Percentiles rank a stretch among this genome's conserved stretches.
These are phyloP conservation scores for Aspergillus conjunctus DNA, from an alignment of 495 filamentous ascomycete genomes.

Conservation along the genomic window DNA sequence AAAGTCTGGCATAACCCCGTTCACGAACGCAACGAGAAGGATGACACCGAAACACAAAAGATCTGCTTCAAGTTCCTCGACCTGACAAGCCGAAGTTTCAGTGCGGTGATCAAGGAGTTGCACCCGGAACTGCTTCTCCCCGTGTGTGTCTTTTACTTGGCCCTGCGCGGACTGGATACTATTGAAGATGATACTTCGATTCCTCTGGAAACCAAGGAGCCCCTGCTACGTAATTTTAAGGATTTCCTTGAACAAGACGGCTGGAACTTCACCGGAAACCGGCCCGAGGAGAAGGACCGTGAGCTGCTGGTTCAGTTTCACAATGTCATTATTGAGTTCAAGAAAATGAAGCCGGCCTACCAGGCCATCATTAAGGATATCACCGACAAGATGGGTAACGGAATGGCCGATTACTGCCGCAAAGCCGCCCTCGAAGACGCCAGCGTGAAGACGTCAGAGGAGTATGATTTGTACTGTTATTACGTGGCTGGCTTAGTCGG, in stretches of 20 bases:
- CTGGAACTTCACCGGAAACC: constrained; percentile 85
- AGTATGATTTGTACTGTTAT: constrained; percentile 95
- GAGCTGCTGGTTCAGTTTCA: constrained; percentile 91
- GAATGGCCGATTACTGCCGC: constrained; percentile 92
- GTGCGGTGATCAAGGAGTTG: constrained; percentile 90
- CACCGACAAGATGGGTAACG: constrained; percentile 92
- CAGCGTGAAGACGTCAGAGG: constrained; percentile 78
- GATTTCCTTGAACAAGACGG: constrained; percentile 75
- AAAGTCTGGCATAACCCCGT: constrained; percentile 95
- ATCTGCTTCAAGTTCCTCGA: constrained; percentile 86
- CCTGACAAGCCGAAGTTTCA: constrained; percentile 89
- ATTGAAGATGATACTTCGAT: constrained; percentile 99
- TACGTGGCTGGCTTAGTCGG: constrained; percentile 98
- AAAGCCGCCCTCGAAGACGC: constrained; percentile 77
- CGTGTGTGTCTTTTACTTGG: constrained; percentile 90
- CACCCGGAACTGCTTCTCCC: constrained; percentile 91
- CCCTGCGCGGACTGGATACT: constrained; percentile 88
- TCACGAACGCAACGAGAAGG: constrained; percentile 74
- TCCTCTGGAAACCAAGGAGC: constrained; percentile 76
- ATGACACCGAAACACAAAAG: constrained; percentile 72
- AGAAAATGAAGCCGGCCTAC: constrained; percentile 85
- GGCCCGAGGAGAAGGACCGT: constrained; percentile 91
- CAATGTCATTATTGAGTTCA: constrained; percentile 81
- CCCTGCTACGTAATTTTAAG: constrained; percentile 80
- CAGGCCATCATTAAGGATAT: constrained; percentile 90